These are phyloP conservation scores for Sporothrix mexicana DNA, from an alignment of 2,329 filamentous ascomycete species.

Conservation along the genomic window DNA sequence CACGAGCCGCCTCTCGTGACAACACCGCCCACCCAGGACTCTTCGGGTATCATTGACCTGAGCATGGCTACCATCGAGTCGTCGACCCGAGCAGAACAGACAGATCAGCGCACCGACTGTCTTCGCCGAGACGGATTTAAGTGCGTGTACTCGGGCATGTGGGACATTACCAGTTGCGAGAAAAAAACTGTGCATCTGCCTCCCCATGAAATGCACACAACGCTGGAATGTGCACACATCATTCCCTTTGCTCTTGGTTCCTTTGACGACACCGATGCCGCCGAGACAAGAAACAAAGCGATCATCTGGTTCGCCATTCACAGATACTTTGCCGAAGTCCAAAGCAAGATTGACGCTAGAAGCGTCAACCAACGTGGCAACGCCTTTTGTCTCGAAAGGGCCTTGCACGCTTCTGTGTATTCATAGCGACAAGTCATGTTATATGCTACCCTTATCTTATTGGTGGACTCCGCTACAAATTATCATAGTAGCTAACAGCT, in stretches of 20 bases:
- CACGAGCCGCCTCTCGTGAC: neutral
- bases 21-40: neutral
- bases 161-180: neutral
- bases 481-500: neutral
- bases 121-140: neutral
- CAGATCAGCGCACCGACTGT: neutral
- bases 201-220: neutral
- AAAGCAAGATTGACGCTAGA: neutral
- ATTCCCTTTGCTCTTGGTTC: neutral
- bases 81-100: neutral
- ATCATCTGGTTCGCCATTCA: conserved; percentile 3
- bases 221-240: neutral
- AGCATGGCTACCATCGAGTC: neutral
- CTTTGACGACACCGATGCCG: neutral
- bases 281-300: neutral
- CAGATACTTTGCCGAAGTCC: neutral
- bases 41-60: neutral
- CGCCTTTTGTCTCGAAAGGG: neutral
- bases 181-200: neutral
- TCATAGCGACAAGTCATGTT: neutral
- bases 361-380: conserved; percentile 3
- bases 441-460: neutral
- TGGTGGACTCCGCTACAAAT: neutral
- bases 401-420: neutral
- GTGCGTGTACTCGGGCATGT: neutral